Evolutionary conservation across 2,329 filamentous ascomycete species (phyloP).

Genomic region (Bipolaris oryzae): DNA sequence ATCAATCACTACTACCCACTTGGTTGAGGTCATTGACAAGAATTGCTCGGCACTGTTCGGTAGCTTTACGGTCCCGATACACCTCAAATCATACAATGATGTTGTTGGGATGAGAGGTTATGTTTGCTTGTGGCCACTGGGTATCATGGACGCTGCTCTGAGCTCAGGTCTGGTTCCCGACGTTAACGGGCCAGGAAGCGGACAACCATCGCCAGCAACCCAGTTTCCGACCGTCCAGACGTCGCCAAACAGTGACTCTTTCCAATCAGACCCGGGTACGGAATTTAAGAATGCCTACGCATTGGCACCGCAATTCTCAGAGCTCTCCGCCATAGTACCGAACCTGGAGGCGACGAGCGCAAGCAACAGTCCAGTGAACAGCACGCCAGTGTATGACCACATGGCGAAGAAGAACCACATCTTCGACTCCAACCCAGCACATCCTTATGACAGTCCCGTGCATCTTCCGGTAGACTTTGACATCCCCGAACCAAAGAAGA

Average conservation of each 20-base stretch:
- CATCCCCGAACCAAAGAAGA: conserved; percentile 15
- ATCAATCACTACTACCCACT: conserved; percentile 23
- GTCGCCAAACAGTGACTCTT: conserved; percentile 1
- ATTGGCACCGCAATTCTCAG: conserved; percentile 6
- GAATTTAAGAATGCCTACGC: conserved; percentile 7
- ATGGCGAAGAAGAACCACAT: conserved; percentile 20
- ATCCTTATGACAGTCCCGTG: conserved; percentile 27
- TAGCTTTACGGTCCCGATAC: conserved; percentile 34
- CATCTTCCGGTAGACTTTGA: conserved; percentile 14
- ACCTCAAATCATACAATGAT: conserved; percentile 30
- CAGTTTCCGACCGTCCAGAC: background rate
- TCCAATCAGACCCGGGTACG: conserved; percentile 7
- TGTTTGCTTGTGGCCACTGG: conserved; percentile 34
- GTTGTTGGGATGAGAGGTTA: conserved; percentile 39
- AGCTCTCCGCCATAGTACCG: conserved; percentile 1
- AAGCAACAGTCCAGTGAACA: conserved; percentile 1
- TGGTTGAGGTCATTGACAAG: conserved; percentile 34
- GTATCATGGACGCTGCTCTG: conserved; percentile 35
- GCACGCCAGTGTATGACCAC: background rate
- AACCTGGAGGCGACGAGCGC: background rate
- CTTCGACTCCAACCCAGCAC: conserved; percentile 27
- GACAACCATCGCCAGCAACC: conserved; percentile 1
- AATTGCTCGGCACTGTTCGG: conserved; percentile 32
- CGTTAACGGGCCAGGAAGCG: conserved; percentile 13
- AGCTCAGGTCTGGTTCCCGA: conserved; percentile 35